These are phyloP conservation scores for Ophiocytium majus DNA, from an alignment of 352 stramenopile species.

Conservation along the genomic window DNA sequence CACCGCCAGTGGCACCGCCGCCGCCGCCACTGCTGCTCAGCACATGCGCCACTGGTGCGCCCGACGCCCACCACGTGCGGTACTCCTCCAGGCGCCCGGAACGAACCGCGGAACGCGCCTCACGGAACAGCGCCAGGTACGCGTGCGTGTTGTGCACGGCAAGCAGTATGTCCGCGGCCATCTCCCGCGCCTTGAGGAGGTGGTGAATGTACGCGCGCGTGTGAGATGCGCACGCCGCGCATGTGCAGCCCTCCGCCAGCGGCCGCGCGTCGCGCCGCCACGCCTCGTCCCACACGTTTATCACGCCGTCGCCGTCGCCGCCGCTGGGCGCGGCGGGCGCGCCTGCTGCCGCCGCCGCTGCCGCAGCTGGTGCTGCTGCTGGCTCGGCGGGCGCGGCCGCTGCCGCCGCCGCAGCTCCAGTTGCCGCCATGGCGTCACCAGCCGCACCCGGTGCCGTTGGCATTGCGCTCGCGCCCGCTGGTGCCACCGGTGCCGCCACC, in stretches of 20 bases:
- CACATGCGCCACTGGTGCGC: too few species aligned
- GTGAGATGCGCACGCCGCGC: neutral
- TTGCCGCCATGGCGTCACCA: too few species aligned
- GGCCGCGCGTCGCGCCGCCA: neutral
- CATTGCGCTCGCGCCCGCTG: too few species aligned
- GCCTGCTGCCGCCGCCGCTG: too few species aligned
- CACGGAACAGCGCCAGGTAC: neutral
- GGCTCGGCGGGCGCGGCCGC: too few species aligned
- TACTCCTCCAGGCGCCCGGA: neutral
- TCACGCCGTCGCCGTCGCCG: neutral
- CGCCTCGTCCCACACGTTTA: neutral
- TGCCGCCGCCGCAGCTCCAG: too few species aligned
- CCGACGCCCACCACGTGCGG: neutral
- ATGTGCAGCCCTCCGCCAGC: neutral
- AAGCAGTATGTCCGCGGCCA: slow-evolving; percentile 29
- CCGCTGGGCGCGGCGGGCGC: neutral
- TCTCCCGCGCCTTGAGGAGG: slow-evolving; percentile 16
- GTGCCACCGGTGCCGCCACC: too few species aligned
- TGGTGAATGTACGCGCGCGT: slow-evolving; percentile 39
- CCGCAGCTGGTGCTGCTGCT: neutral
- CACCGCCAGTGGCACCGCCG: too few species aligned
- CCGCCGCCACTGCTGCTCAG: too few species aligned
- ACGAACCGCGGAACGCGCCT: neutral
- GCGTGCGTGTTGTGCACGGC: slow-evolving; percentile 15
- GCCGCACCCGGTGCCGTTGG: too few species aligned